Evolutionary conservation across 1,284 basidiomycete genomes (phyloP), one percentile per base, ranked within the genome.

Genomic region (Ganoderma sinense): DNA sequence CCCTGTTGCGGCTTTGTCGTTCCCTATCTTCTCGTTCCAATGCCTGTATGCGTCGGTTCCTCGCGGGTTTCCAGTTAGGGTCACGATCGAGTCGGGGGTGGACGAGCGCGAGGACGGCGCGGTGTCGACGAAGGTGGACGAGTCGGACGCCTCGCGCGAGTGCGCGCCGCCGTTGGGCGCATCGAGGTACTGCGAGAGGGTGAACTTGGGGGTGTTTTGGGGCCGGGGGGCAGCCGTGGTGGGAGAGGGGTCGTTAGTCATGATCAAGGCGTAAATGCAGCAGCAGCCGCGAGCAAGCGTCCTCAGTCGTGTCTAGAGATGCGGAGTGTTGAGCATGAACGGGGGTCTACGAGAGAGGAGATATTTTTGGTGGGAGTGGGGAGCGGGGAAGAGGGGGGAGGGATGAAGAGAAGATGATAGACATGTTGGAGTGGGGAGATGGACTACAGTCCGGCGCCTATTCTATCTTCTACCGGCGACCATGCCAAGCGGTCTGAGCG

Each of bases 41-140:
- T 60, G 29, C 51, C 62, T 48, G 60, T 66, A 56, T n/a, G 43
- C 31, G 39, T 71, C 68, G 20, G 68, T 66, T 29, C 64, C 65
- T 58, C 51, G 62, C 53, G 67, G 69, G 64, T 66, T 65, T 7
- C 70, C 48, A 39, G 69, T 62, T 14, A 73, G 59, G 36, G 53
- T 48, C 6, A 53, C 43, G n/a, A 67, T 64, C 14, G 68, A 73
- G 31, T 73, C 72, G 14, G 72, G 72, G 61, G 72, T 73, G 48
- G 72, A 73, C 13, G 72, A 55, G 58, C 72, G 68, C 40, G 72
- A 73, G 58, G 71, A 66, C 59, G 61, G 66, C 33, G 69, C 63
- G 43, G 56, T 66, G 18, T 65, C 69, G n/a, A 64, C 26, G 23
- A 39, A 58, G 56, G 56, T 59, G 29, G 66, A 68, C 2, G 63